Base-by-base conservation (phyloP, 176 grass and related monocot genomes). In the Pontederia paniculata region DNA sequence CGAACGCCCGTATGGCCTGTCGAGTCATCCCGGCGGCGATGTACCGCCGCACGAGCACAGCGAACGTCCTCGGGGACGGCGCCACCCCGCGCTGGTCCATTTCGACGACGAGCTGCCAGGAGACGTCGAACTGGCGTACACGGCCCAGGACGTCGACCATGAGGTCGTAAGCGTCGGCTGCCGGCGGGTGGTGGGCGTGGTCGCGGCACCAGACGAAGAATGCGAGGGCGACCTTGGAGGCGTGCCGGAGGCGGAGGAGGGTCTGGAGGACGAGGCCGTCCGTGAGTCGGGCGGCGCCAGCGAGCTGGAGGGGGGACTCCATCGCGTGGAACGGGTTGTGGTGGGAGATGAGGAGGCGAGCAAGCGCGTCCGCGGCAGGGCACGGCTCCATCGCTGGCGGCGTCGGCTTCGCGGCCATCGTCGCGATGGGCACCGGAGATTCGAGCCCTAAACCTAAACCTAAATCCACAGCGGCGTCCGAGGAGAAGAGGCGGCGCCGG, bases 211-310 rank as follows among this genome's bases (percentile, higher is more conserved):
- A 70, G 75, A 85, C 62, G 72, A 95, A 87, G 61, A 95, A 78
- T 31, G 78, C 74, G 45, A 95, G 79, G 11, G 84, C 75, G 57
- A 84, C 71, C 50, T 88, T 95, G 75, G 89, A 95, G 18, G 84
- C 81, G 73, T 83, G 73, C 15, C 84, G 89, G 48, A 88, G 89
- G 55, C 89, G 84, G 69, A 95, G 84, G 65, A 95, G 84, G 66
- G 79, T 73, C 71, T 95, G 84, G 31, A 79, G 66, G 57, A 95
- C 79, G 72, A 85, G 81, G 31, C 55, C 55, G 21, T 60, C 25
- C 1, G 78, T 17, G 62, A 88, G 75, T 0, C 28, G 28, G 62
- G 68, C 55, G 23, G 82, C 63, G 25, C 81, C 77, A 13, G 74
- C 74, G 47, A 88, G 52, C 70, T 95, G 78, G 57, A 88, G 84